phyloP scores from a whole-genome alignment of 805 yeast genomes.

The Spathaspora gorwiae region DNA sequence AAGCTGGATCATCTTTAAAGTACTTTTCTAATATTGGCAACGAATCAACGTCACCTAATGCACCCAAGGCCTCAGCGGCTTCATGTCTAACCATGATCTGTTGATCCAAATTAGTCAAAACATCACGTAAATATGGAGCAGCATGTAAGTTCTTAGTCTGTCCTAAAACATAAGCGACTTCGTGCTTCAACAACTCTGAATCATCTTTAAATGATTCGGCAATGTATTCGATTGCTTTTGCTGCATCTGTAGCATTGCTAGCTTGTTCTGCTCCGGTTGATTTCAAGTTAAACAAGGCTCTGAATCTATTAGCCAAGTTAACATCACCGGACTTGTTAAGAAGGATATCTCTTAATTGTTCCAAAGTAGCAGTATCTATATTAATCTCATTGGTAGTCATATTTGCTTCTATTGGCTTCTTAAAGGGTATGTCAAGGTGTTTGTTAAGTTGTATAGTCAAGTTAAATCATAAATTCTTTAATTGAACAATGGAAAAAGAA shows the following conservation, averaged over 20 bases:
- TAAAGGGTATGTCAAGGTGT: no score
- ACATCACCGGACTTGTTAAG: conserved; percentile 62
- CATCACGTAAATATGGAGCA: conserved; percentile 69
- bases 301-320: conserved; percentile 79
- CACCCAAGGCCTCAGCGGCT: conserved; percentile 98
- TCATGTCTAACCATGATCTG: conserved; percentile 98
- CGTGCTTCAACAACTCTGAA: conserved; percentile 91
- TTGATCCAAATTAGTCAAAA: conserved; percentile 61
- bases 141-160: conserved; percentile 85
- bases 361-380: conserved; percentile 45
- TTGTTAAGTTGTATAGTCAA: no score
- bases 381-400: conserved; percentile 20
- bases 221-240: conserved; percentile 71
- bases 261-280: conserved; percentile 74
- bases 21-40: conserved; percentile 62
- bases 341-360: conserved; percentile 67
- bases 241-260: conserved; percentile 46
- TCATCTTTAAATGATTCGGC: conserved; percentile 77
- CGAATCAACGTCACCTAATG: conserved; percentile 78
- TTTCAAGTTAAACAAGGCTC: conserved; percentile 91
- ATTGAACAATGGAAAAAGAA: no score
- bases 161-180: conserved; percentile 94
- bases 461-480: no score
- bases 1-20: conserved; percentile 65
- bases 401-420: no score